Evolutionary conservation across 1,284 basidiomycete genomes (phyloP).

Genomic region (Naganishia sp.): DNA sequence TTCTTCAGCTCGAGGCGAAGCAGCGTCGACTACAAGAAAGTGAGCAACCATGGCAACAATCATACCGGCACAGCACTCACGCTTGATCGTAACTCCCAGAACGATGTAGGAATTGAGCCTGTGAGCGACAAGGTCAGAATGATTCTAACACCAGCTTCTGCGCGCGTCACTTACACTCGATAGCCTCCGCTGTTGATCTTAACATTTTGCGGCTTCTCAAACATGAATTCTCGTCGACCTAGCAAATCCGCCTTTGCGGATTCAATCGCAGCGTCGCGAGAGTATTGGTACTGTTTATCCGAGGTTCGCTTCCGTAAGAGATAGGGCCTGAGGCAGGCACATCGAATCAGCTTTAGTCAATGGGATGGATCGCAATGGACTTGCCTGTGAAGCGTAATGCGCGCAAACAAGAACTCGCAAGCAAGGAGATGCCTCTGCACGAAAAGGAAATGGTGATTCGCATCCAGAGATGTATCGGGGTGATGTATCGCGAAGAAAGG

Average conservation of each 20-base stretch:
- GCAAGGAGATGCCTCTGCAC: conserved; percentile 52
- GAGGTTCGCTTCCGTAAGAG: conserved; percentile 53
- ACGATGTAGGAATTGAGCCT: conserved; percentile 56
- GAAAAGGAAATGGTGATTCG: conserved; percentile 50
- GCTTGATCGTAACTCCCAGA: conserved; percentile 54
- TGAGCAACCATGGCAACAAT: conserved; percentile 10
- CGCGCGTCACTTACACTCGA: conserved; percentile 42
- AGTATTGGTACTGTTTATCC: conserved; percentile 53
- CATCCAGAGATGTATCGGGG: conserved; percentile 49
- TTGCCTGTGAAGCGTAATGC: conserved; percentile 51
- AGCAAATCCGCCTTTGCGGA: conserved; percentile 54
- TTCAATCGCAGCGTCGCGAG: conserved; percentile 55
- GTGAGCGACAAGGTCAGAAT: neutral
- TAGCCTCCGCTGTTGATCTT: conserved; percentile 53
- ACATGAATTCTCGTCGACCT: conserved; percentile 51
- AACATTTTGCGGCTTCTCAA: conserved; percentile 53
- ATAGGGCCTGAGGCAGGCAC: conserved; percentile 45
- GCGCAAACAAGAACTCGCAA: conserved; percentile 52
- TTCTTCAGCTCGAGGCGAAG: conserved; percentile 54
- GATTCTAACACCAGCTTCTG: neutral
- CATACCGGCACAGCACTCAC: conserved; percentile 35
- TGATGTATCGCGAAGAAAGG: conserved; percentile 50
- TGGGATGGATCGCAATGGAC: conserved; percentile 9
- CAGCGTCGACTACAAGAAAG: conserved; percentile 47
- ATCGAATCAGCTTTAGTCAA: neutral